Percentiles rank a stretch among this genome's conserved stretches.
Evolutionary conservation across 2,329 filamentous ascomycete genomes (phyloP).

Genomic region (Fusarium siculi): DNA sequence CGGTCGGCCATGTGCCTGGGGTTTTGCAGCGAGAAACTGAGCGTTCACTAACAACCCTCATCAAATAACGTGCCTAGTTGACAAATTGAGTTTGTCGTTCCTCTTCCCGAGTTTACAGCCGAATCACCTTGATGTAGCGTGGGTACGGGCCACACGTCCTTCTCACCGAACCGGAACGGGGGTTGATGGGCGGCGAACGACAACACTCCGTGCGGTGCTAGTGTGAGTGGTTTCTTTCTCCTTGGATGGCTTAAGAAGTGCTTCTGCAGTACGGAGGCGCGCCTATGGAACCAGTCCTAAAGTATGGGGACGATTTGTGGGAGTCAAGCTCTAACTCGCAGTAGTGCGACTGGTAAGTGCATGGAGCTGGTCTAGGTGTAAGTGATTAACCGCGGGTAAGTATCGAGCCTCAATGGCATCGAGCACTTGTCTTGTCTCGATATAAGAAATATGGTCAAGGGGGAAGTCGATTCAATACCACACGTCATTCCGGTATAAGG

Average conservation of each 20-base stretch:
- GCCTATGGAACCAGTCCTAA: slow-evolving; percentile 35
- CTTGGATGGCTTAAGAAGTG: slow-evolving; percentile 9
- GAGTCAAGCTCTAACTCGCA: slow-evolving; percentile 21
- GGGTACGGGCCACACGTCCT: slow-evolving; percentile 16
- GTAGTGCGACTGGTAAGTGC: slow-evolving; percentile 18
- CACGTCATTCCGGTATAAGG: background rate
- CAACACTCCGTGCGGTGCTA: slow-evolving; percentile 5
- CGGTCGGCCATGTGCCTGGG: slow-evolving; percentile 21
- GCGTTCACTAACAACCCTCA: slow-evolving; percentile 18
- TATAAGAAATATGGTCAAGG: slow-evolving; percentile 3
- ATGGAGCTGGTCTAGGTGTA: slow-evolving; percentile 16
- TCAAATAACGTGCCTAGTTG: slow-evolving; percentile 6
- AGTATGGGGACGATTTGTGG: slow-evolving; percentile 17
- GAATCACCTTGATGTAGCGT: slow-evolving; percentile 8
- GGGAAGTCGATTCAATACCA: background rate
- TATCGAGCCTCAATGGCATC: slow-evolving; percentile 8
- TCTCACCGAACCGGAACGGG: slow-evolving; percentile 36
- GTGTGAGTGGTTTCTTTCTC: slow-evolving; percentile 28
- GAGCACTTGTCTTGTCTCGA: slow-evolving; percentile 6
- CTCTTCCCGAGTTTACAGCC: slow-evolving; percentile 34
- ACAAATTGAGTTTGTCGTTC: slow-evolving; percentile 21
- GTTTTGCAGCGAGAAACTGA: slow-evolving; percentile 9
- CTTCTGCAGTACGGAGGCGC: slow-evolving; percentile 32
- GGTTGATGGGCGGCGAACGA: background rate
- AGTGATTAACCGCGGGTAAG: slow-evolving; percentile 36